Conservation (phyloP, 306 rosid genomes). For the Cucurbita maxima region DNA sequence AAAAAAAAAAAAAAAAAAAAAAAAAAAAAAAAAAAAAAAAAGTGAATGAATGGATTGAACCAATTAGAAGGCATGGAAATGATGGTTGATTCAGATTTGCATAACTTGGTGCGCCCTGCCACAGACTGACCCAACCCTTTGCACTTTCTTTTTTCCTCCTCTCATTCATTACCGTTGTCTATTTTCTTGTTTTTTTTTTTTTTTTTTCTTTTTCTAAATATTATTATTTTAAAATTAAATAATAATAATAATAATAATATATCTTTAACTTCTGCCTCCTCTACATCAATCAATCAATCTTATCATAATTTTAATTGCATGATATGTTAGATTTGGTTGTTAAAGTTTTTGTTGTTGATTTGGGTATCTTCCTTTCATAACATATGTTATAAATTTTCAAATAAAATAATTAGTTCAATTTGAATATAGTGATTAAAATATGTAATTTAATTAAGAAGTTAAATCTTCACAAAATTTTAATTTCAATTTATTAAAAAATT, state of each 20-base stretch:
- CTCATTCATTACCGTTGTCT: conserved; percentile 18
- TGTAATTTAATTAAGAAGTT: too few species aligned
- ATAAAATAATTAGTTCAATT: too few species aligned
- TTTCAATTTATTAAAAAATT: too few species aligned
- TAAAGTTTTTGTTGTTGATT: not conserved
- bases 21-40: not conserved
- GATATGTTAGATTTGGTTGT: not conserved
- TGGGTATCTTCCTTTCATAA: not conserved
- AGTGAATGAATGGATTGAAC: not conserved
- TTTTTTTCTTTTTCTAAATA: too few species aligned
- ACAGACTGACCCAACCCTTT: conserved; percentile 24
- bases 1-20: not conserved
- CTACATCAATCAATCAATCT: conserved; percentile 3
- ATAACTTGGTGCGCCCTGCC: conserved; percentile 37
- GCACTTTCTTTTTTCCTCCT: not conserved
- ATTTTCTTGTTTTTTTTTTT: too few species aligned
- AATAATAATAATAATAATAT: not conserved
- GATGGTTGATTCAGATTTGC: conserved; percentile 65
- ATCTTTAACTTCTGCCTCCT: conserved; percentile 4
- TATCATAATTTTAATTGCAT: not conserved
- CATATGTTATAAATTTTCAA: too few species aligned
- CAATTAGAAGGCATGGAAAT: conserved; percentile 23
- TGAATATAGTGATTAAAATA: too few species aligned
- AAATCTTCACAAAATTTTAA: too few species aligned
- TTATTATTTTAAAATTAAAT: not conserved